A percentile compares a stretch with the other conserved stretches of the same genome.
Evolutionary conservation across 148 eudicot species (phyloP).

Genomic region (Rhododendron vialii): DNA sequence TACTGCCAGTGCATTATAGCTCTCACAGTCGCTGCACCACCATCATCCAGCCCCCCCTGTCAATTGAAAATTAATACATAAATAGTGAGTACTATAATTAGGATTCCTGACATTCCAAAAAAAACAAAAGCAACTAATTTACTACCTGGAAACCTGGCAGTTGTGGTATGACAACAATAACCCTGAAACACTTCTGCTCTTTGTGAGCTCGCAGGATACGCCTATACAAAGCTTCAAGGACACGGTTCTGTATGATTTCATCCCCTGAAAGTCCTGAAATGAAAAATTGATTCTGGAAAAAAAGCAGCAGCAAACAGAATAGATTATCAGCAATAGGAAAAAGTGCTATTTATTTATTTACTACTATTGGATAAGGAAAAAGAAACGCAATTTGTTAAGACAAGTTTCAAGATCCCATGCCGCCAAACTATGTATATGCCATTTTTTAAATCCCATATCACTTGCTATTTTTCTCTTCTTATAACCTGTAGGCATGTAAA

Average conservation of each 20-base stretch:
- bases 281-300: conserved; percentile 90
- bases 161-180: conserved; percentile 83
- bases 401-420: background rate
- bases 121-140: background rate
- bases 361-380: background rate
- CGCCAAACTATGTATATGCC: background rate
- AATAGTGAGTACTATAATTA: background rate
- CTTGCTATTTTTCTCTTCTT: background rate
- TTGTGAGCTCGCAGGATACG: conserved; percentile 81
- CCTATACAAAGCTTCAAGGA: conserved; percentile 69
- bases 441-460: background rate
- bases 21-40: conserved; percentile 97
- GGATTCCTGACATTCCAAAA: background rate
- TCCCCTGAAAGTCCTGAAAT: conserved; percentile 95
- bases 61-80: conserved; percentile 8
- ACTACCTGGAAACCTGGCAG: conserved; percentile 94
- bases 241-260: conserved; percentile 79
- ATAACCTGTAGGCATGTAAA: background rate
- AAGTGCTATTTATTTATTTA: background rate
- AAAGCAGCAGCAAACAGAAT: conserved; percentile 18
- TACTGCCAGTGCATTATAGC: conserved; percentile 99
- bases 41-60: conserved; percentile 98
- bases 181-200: conserved; percentile 85
- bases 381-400: background rate
- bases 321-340: background rate